Base-by-base conservation (phyloP, 352 stramenopile genomes). In the Stephanocyclus meneghinianus region DNA sequence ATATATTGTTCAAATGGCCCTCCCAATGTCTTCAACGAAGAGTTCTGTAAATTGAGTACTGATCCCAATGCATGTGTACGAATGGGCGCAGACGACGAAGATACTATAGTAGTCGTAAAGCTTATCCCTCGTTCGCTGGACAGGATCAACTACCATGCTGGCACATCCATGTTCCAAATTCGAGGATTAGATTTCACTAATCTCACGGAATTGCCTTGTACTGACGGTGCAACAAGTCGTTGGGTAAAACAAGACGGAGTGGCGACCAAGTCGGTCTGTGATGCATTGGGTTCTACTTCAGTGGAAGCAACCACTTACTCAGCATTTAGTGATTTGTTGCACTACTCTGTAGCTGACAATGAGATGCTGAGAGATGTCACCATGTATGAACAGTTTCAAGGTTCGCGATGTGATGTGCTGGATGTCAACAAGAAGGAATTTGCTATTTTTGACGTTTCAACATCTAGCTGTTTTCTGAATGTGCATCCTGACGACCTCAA, bases 11-110 rank as follows among this genome's bases (percentile, higher is more conserved):
- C 78, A 16, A 85, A 85, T 55, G 29, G 2, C 9, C 15, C 6
- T 26, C 72, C 62, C 51, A 85, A 81, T 62, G 47, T 85, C 1
- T 80, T 86, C 62, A 86, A 86, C 44, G 79, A 86, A 61, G 60
- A 32, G 5, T 5, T 9, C 29, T 86, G 79, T 51, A 45, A 59
- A 40, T 45, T 86, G 2, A 60, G 11, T 57, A 65, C 59, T 1
- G 55, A 73, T 7, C 40, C 29, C 0, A 80, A 80, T 66, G 79
- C 74, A 3, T 86, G 79, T 48, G 74, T 76, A 10, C 32, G 76
- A 6, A 56, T 77, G 37, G 35, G 30, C 1, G 13, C 6, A 0
- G 55, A 59, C 13, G 45, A 44, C 35, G 57, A 75, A 45, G 76
- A 84, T 68, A 76, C 73, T 2, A 44, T 71, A 8, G 61, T 72